A percentile compares a stretch with the other conserved stretches of the same genome.
Conservation (phyloP, 495 filamentous ascomycete species). For the Talaromyces adpressus region DNA sequence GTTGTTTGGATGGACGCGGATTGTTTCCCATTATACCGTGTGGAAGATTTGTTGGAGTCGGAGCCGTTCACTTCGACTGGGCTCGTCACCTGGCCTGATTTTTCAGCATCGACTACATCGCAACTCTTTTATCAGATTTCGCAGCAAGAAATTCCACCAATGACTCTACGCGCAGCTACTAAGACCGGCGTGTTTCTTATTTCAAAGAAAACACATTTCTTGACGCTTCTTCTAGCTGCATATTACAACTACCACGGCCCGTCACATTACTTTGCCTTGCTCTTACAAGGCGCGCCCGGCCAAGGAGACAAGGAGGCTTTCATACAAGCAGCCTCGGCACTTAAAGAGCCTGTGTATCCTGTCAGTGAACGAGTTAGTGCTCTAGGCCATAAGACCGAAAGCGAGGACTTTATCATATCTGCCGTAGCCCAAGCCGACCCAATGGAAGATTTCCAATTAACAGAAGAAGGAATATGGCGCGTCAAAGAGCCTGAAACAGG, state of each 20-base stretch:
- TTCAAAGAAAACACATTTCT: conserved; percentile 46
- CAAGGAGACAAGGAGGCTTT: conserved; percentile 65
- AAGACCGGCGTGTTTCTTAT: conserved; percentile 54
- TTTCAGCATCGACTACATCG: conserved; percentile 48
- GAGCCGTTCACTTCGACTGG: conserved; percentile 47
- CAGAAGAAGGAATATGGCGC: conserved; percentile 27
- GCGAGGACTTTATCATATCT: conserved; percentile 25
- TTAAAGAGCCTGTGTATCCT: conserved; percentile 42
- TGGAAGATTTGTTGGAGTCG: conserved; percentile 40
- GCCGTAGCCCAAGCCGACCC: conserved; percentile 44
- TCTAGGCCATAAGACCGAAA: conserved; percentile 27
- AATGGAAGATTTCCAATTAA: conserved; percentile 33
- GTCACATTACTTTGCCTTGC: conserved; percentile 49
- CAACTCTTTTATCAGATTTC: conserved; percentile 49
- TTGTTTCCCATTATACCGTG: conserved; percentile 44
- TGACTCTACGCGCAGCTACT: conserved; percentile 34
- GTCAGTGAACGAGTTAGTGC: conserved; percentile 39
- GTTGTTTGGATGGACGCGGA: conserved; percentile 59
- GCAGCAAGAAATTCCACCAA: conserved; percentile 30
- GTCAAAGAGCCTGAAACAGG: conserved; percentile 28
- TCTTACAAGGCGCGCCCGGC: conserved; percentile 49
- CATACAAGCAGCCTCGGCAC: conserved; percentile 43
- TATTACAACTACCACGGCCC: conserved; percentile 62
- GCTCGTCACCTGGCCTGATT: conserved; percentile 57
- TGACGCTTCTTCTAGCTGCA: conserved; percentile 45